phyloP scores from a whole-genome alignment of 192 early-diverging fungal genomes.

The Coemansia sp. region DNA sequence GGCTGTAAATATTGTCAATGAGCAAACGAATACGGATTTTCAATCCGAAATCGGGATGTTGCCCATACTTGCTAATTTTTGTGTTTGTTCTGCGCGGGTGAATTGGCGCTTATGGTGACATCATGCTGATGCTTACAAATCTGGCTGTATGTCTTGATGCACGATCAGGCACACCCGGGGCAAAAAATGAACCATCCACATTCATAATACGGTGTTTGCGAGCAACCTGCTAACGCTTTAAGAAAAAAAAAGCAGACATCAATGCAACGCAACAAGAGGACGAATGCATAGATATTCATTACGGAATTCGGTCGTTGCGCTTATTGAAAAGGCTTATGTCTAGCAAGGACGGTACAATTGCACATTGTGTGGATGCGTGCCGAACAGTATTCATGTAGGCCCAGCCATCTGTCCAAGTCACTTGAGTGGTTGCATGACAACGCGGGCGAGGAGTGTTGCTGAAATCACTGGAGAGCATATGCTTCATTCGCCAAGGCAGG shows the following conservation, averaged over 20 bases:
- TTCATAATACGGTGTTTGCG: not conserved
- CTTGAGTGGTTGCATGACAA: constrained; percentile 1
- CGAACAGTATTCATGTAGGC: not conserved
- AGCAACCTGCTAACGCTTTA: not conserved
- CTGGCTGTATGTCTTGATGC: not conserved
- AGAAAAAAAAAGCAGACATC: not conserved
- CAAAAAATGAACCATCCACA: not conserved
- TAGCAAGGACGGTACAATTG: not conserved
- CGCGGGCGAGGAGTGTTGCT: not conserved
- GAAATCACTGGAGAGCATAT: not conserved
- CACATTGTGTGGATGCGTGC: not conserved
- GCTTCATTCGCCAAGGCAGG: not conserved
- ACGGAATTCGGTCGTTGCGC: not conserved
- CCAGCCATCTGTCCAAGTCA: not conserved
- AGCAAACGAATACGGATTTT: not conserved
- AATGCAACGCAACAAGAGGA: not conserved
- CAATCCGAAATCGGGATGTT: no score
- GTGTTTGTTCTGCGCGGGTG: not conserved
- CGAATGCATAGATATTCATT: not conserved
- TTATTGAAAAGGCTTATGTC: not conserved
- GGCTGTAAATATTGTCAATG: not conserved
- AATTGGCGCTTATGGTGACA: constrained; percentile 5
- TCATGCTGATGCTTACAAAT: not conserved
- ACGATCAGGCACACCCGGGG: not conserved
- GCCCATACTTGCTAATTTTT: not conserved